Conservation (phyloP, 192 early-diverging fungal species). For the Ambispora gerdemannii region DNA sequence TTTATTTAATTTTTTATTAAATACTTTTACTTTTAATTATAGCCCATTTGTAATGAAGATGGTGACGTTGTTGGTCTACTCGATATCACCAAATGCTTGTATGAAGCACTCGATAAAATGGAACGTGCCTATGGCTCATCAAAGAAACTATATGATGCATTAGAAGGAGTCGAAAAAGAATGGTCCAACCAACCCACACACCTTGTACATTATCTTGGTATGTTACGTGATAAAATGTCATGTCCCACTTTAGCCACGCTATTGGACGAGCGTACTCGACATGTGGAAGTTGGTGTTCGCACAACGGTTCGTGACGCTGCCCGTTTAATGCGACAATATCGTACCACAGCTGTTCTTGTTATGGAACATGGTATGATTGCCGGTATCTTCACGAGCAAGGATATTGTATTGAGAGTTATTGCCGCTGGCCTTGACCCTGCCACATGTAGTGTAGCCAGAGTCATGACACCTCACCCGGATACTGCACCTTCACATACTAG, state of each 20-base stretch:
- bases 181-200: conserved; percentile 69
- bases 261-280: conserved; percentile 58
- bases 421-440: conserved; percentile 84
- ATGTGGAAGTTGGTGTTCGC: conserved; percentile 60
- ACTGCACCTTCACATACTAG: conserved; percentile 66
- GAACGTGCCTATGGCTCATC: conserved; percentile 80
- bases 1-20: background rate
- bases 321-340: conserved; percentile 66
- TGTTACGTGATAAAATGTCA: conserved; percentile 78
- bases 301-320: conserved; percentile 72
- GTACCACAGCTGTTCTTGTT: conserved; percentile 73
- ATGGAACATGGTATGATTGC: conserved; percentile 69
- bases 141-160: conserved; percentile 73
- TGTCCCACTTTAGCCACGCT: conserved; percentile 88
- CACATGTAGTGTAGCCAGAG: conserved; percentile 90
- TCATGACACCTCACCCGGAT: conserved; percentile 94
- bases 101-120: conserved; percentile 83
- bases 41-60: conserved; percentile 82
- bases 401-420: conserved; percentile 84
- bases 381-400: conserved; percentile 91
- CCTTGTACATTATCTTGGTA: conserved; percentile 69
- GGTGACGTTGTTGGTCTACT: conserved; percentile 81
- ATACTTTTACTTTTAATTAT: background rate
- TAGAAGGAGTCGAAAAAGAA: conserved; percentile 79
- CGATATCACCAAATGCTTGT: conserved; percentile 83